These are phyloP conservation scores for Trichoderma oligosporum DNA, from an alignment of 2,329 filamentous ascomycete species.

Conservation along the genomic window DNA sequence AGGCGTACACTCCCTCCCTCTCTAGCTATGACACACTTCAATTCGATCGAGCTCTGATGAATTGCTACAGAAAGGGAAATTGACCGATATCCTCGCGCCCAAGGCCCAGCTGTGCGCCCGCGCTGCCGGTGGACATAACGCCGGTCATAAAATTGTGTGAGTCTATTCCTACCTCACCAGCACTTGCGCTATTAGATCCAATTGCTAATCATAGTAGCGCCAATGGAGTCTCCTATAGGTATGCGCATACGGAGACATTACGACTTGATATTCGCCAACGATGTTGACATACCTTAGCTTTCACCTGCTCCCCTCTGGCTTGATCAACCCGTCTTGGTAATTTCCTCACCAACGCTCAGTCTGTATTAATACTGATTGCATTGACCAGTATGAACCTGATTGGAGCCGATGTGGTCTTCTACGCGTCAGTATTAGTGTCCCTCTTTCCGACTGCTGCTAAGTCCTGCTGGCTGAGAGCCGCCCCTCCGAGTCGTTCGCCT, in stretches of 20 bases:
- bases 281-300: conserved; percentile 41
- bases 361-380: too few relatives aligned
- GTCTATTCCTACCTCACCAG: neutral
- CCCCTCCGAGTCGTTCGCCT: too few relatives aligned
- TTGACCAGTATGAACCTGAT: too few relatives aligned
- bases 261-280: neutral
- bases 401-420: conserved; percentile 65
- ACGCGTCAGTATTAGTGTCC: too few relatives aligned
- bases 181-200: conserved; percentile 10
- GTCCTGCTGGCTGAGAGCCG: too few relatives aligned
- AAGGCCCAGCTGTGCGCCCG: conserved; percentile 33
- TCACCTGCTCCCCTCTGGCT: conserved; percentile 64
- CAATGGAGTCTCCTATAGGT: conserved; percentile 38
- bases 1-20: conserved; percentile 27
- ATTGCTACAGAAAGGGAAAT: conserved; percentile 35
- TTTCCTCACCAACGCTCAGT: too few relatives aligned
- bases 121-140: conserved; percentile 34
- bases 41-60: conserved; percentile 19
- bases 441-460: too few relatives aligned
- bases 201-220: conserved; percentile 21
- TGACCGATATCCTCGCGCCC: conserved; percentile 34
- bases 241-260: conserved; percentile 21
- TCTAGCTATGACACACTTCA: conserved; percentile 19
- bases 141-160: conserved; percentile 25
- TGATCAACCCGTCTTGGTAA: conserved; percentile 74